A percentile compares a stretch with the other conserved stretches of the same genome.
Evolutionary conservation across 306 rosid species (phyloP).

Genomic region (Quercus suber): DNA sequence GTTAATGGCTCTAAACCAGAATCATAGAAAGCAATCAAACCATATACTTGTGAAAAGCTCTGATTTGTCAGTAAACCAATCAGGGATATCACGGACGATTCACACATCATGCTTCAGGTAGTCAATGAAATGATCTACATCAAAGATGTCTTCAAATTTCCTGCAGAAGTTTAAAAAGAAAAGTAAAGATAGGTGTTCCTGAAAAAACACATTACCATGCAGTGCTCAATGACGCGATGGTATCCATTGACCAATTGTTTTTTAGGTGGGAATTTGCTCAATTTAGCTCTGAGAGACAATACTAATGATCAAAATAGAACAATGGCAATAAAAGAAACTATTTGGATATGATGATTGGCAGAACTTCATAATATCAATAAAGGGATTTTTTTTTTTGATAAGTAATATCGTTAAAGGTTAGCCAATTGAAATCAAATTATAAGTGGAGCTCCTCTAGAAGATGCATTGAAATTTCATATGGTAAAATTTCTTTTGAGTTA

Average conservation of each 20-base stretch:
- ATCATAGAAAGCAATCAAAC: conserved; percentile 37
- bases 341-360: neutral
- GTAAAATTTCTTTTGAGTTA: too few relatives aligned
- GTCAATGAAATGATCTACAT: conserved; percentile 95
- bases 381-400: neutral
- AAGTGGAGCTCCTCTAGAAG: neutral
- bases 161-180: conserved; percentile 45
- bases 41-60: conserved; percentile 93
- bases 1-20: neutral
- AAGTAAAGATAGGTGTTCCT: conserved; percentile 1
- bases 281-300: neutral
- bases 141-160: conserved; percentile 96
- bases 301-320: neutral
- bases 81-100: conserved; percentile 96
- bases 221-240: neutral
- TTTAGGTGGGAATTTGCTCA: neutral
- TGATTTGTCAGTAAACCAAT: conserved; percentile 93
- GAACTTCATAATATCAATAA: neutral
- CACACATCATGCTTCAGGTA: conserved; percentile 87
- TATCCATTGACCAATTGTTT: neutral
- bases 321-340: neutral
- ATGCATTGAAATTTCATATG: neutral
- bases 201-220: conserved; percentile 7
- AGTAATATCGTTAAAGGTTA: neutral
- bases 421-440: neutral